Evolutionary conservation across 1,284 basidiomycete genomes (phyloP), one percentile per base, ranked within the genome.

Genomic region (Takashimella tepidaria): DNA sequence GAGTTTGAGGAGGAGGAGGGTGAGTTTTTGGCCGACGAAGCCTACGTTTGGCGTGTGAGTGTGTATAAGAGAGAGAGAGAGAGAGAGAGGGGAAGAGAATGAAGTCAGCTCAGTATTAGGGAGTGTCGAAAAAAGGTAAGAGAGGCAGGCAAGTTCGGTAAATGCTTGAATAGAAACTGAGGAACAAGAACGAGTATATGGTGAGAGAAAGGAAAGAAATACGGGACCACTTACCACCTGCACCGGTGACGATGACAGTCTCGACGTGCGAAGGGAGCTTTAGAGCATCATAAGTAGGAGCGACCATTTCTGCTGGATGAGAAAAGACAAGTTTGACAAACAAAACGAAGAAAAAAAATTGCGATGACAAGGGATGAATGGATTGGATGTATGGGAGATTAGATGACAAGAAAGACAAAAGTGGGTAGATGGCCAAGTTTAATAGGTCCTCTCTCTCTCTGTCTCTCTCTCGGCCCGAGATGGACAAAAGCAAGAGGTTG

Each of bases 241-340:
- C 82, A 40, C 83, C 83, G 50, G 83, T 83, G 50, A 85, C 79
- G 24, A 84, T 77, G 45, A 84, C 63, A 3, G 75, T 76, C 62
- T 73, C 62, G 62, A 76, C 65, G 55, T 72, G 68, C 8, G 58
- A 45, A 11, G 75, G 75, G n/a, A 77, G 64, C 57, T 70, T 68
- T 51, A 73, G 59, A 8, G 69, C 64, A 48, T 73, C 69, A 57
- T 72, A 72, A 13, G 68, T 69, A 19, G 64, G 67, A 24, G 48
- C 23, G 24, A 40, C 52, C 62, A 62, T 62, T n/a, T n/a, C n/a
- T n/a, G n/a, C n/a, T n/a, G n/a, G n/a, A n/a, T n/a, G n/a, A n/a
- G n/a, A n/a, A n/a, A n/a, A n/a, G n/a, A n/a, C n/a, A n/a, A n/a
- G n/a, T n/a, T n/a, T n/a, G n/a, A n/a, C n/a, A n/a, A n/a, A n/a